Evolutionary conservation across 345 rosid genomes (phyloP), one percentile per base, ranked within the genome.

Genomic region (Acer negundo): DNA sequence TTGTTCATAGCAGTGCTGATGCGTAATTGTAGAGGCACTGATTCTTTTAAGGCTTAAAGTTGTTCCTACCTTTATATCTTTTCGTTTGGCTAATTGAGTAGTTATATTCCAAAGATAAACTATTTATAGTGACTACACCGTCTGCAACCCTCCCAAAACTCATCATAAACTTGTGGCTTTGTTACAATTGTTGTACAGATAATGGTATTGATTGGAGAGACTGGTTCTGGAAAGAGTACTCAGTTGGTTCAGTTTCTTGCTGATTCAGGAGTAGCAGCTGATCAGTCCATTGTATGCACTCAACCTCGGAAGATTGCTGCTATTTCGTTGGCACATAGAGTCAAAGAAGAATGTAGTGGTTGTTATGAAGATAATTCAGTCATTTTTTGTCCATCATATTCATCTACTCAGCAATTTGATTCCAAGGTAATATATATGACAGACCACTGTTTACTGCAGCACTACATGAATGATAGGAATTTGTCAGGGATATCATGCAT

Each of bases 151-250:
- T 42, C 46, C 46, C 10, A 42, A 42, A 42, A 42, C 46, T 7
- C 46, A 6, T 42, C 10, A 2, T 42, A 42, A 42, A 42, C 46
- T 42, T 9, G 46, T 42, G 46, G 8, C 46, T 42, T 42, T 42
- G 46, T 42, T 42, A 7, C 46, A 7, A 42, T 42, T 42, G 8
- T 6, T 83, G 51, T 17, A 40, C 89, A 95, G 98, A 64, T 92
- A 70, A 85, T 69, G 80, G 94, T 95, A 9, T 85, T 95, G 90
- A 85, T 87, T 80, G 98, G 98, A 79, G 97, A 95, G 87, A 95
- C 98, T 42, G 98, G 98, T 79, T 95, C 97, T 9, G 98, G 98
- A 44, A 95, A 95, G 83, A 95, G 98, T 80, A 95, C 98, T 17
- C 97, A 95, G 85, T 69, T 95, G 84, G 94, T 87, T 78, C 98